A percentile compares a stretch with the other conserved stretches of the same genome.
phyloP scores from a whole-genome alignment of 768 basidiomycete species.

The Trametes coccinea region DNA sequence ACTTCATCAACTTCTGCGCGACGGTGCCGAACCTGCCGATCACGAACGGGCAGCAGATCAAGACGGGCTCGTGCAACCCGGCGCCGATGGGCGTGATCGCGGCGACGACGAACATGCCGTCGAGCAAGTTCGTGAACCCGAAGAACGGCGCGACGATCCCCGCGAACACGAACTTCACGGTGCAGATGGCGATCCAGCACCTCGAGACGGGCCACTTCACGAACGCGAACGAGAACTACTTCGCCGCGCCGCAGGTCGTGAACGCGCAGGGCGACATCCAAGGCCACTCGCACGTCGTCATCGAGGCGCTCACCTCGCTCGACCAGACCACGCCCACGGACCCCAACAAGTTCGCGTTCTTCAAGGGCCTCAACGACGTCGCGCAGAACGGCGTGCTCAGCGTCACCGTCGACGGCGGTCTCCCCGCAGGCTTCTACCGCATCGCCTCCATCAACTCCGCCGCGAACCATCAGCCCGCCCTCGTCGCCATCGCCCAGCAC shows the following conservation, averaged over 20 bases:
- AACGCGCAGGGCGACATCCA: constrained; percentile 43
- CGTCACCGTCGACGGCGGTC: constrained; percentile 42
- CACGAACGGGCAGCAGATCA: constrained; percentile 47
- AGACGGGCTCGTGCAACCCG: constrained; percentile 59
- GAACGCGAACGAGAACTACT: constrained; percentile 55
- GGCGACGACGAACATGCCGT: constrained; percentile 51
- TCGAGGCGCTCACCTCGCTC: constrained; percentile 48
- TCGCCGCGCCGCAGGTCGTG: constrained; percentile 53
- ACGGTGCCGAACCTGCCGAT: constrained; percentile 36
- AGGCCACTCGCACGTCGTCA: constrained; percentile 60
- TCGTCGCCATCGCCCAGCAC: constrained; percentile 46
- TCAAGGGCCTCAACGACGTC: constrained; percentile 55
- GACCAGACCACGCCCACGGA: constrained; percentile 45
- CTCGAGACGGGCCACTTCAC: constrained; percentile 59
- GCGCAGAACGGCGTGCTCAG: constrained; percentile 46
- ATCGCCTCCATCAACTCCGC: constrained; percentile 46
- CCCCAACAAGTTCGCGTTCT: constrained; percentile 59
- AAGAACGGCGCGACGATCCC: constrained; percentile 46
- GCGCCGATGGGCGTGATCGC: constrained; percentile 64
- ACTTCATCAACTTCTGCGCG: constrained; percentile 65
- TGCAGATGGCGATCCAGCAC: constrained; percentile 49
- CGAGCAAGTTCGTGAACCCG: constrained; percentile 54
- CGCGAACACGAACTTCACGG: constrained; percentile 54
- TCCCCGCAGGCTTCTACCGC: constrained; percentile 47
- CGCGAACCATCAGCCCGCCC: constrained; percentile 46